Evolutionary conservation across 345 rosid species (phyloP).

Genomic region (Arabis hirsuta): DNA sequence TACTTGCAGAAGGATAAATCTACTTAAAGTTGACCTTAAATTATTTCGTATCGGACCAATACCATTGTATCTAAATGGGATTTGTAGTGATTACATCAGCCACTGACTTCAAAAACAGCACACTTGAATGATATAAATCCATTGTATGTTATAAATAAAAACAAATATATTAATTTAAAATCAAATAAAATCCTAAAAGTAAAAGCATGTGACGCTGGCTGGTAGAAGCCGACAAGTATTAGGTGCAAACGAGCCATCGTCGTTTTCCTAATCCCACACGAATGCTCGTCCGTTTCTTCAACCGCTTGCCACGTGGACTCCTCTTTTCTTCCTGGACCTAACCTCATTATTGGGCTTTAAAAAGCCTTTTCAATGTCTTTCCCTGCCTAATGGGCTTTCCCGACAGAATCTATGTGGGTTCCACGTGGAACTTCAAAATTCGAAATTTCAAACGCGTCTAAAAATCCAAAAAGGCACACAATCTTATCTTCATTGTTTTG

Average conservation of each 20-base stretch:
- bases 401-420: conserved; percentile 6
- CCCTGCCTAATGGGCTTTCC: conserved; percentile 4
- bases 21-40: conserved; percentile 36
- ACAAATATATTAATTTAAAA: background rate
- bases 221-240: conserved; percentile 47
- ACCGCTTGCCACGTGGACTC: conserved; percentile 24
- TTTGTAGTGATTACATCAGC: conserved; percentile 42
- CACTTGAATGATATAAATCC: background rate
- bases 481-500: conserved; percentile 35
- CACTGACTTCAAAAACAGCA: conserved; percentile 30
- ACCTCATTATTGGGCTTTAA: conserved; percentile 12
- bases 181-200: conserved; percentile 16
- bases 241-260: conserved; percentile 42
- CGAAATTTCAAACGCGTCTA: conserved; percentile 38
- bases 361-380: background rate
- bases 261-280: conserved; percentile 44
- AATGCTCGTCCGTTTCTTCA: conserved; percentile 41
- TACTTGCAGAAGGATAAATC: conserved; percentile 13
- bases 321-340: background rate
- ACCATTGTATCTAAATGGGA: conserved; percentile 30
- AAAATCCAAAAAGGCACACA: conserved; percentile 4
- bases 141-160: background rate
- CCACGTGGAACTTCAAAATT: conserved; percentile 39
- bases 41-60: conserved; percentile 7
- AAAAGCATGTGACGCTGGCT: conserved; percentile 38